phyloP scores from a whole-genome alignment of 345 rosid genomes.

The Salix dunnii region DNA sequence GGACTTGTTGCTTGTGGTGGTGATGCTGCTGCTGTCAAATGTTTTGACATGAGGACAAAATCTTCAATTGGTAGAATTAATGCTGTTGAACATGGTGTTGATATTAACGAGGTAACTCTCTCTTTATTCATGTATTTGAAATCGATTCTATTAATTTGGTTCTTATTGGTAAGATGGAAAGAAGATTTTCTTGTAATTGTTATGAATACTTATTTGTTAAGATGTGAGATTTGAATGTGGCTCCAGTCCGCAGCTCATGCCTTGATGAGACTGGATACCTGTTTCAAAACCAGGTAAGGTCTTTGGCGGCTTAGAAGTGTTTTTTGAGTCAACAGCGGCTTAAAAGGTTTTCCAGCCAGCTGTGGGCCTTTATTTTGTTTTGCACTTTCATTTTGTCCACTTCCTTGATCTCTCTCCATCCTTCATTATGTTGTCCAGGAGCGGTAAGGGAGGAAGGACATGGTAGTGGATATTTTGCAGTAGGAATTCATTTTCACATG shows the following conservation, averaged over 20 bases:
- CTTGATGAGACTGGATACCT: not conserved
- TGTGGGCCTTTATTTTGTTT: not conserved
- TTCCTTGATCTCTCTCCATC: too few relatives aligned
- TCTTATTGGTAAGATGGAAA: not conserved
- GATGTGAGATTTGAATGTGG: not conserved
- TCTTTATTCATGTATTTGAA: constrained; percentile 12
- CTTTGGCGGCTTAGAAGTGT: too few relatives aligned
- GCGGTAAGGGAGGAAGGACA: too few relatives aligned
- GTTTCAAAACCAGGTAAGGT: too few relatives aligned
- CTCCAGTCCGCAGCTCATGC: not conserved
- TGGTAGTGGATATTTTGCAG: too few relatives aligned
- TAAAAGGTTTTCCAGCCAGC: not conserved
- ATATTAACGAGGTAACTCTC: constrained; percentile 52
- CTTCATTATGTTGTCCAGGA: too few relatives aligned
- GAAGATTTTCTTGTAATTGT: not conserved
- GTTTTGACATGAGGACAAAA: constrained; percentile 84
- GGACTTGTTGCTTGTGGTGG: constrained; percentile 98
- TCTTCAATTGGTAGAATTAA: constrained; percentile 79
- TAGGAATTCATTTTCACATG: too few relatives aligned
- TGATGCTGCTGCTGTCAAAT: constrained; percentile 91
- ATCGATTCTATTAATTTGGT: not conserved
- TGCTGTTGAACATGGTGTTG: constrained; percentile 72
- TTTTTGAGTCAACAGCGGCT: not conserved
- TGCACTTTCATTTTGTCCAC: not conserved
- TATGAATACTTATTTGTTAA: not conserved